A percentile compares a stretch with the other conserved stretches of the same genome.
Conservation (phyloP, 1,139 yeast species). For the Blastobotrys capitulatus region DNA sequence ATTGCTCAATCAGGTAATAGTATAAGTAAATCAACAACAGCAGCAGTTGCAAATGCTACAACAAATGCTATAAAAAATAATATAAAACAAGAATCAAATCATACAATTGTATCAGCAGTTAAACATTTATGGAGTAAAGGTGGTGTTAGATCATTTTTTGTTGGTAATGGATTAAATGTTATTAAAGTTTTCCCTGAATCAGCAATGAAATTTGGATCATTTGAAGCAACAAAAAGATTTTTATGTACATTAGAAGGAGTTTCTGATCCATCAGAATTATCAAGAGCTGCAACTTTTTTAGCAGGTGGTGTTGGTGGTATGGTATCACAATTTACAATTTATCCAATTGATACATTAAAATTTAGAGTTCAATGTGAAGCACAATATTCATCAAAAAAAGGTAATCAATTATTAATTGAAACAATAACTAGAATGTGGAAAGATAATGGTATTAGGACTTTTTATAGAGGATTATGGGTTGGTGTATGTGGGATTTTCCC, state of each 20-base stretch:
- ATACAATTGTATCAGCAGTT: slow-evolving; percentile 50
- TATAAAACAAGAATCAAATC: slow-evolving; percentile 17
- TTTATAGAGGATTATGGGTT: slow-evolving; percentile 80
- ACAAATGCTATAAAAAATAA: slow-evolving; percentile 17
- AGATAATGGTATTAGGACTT: slow-evolving; percentile 72
- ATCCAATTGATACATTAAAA: slow-evolving; percentile 94
- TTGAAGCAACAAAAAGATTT: slow-evolving; percentile 76
- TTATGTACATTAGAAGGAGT: slow-evolving; percentile 77
- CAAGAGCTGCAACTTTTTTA: slow-evolving; percentile 72
- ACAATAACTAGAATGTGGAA: slow-evolving; percentile 74
- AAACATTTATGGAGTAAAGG: slow-evolving; percentile 81
- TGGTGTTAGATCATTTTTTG: slow-evolving; percentile 81
- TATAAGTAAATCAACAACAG: slow-evolving; percentile 21
- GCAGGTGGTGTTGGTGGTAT: slow-evolving; percentile 98
- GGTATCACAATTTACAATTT: slow-evolving; percentile 82
- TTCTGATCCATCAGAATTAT: slow-evolving; percentile 62
- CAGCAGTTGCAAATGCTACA: slow-evolving; percentile 9
- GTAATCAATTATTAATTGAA: slow-evolving; percentile 52
- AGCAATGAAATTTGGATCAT: slow-evolving; percentile 95
- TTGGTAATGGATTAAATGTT: slow-evolving; percentile 93
- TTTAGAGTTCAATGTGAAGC: slow-evolving; percentile 47
- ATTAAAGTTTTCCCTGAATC: slow-evolving; percentile 94
- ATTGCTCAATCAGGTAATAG: slow-evolving; percentile 76
- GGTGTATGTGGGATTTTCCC: slow-evolving; percentile 96
- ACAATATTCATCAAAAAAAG: slow-evolving; percentile 38